Evolutionary conservation across 2,329 filamentous ascomycete genomes (phyloP).

Genomic region (Pestalotiopsis sp.): DNA sequence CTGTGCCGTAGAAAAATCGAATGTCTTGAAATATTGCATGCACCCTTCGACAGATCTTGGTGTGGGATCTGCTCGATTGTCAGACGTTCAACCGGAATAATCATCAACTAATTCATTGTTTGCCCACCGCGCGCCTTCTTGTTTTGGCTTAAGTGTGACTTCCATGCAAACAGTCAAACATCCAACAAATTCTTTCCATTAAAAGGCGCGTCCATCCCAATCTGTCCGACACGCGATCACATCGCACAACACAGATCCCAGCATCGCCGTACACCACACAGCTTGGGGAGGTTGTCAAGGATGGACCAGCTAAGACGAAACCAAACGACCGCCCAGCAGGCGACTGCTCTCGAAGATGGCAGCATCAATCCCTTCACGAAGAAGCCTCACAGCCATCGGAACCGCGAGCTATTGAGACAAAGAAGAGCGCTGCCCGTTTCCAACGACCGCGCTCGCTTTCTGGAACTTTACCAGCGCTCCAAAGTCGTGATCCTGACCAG

Average conservation of each 20-base stretch:
- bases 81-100: too few species aligned
- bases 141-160: too few species aligned
- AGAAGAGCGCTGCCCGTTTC: background rate
- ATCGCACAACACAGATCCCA: background rate
- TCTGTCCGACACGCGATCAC: background rate
- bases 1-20: too few species aligned
- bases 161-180: too few species aligned
- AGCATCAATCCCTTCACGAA: background rate
- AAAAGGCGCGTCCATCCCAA: too few species aligned
- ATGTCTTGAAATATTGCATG: too few species aligned
- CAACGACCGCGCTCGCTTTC: background rate
- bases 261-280: accelerated
- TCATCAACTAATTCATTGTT: too few species aligned
- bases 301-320: background rate
- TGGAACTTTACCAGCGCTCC: background rate
- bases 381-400: background rate
- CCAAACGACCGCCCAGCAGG: background rate
- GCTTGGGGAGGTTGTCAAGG: background rate
- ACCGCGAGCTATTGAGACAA: accelerated
- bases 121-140: too few species aligned
- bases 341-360: background rate
- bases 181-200: too few species aligned
- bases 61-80: too few species aligned
- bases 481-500: background rate
- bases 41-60: too few species aligned